These are phyloP conservation scores for Nicotiana benthamiana DNA, from an alignment of 257 asterid genomes.

Conservation along the genomic window DNA sequence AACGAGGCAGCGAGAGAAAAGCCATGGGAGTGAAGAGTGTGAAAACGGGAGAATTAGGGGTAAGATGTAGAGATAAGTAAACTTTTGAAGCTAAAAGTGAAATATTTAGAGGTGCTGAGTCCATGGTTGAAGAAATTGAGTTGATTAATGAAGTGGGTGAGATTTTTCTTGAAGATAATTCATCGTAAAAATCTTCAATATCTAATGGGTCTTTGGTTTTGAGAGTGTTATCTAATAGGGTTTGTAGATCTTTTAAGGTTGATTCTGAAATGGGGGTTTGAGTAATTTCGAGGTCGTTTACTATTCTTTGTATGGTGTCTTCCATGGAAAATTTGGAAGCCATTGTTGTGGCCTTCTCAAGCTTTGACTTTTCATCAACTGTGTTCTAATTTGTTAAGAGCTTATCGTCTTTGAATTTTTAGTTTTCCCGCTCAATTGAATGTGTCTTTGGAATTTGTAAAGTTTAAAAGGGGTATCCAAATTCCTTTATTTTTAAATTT, in stretches of 20 bases:
- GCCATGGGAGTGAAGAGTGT: constrained; percentile 85
- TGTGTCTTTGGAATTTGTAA: too few species aligned
- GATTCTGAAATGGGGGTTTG: constrained; percentile 38
- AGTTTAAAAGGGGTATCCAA: too few species aligned
- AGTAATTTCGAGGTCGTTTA: constrained; percentile 39
- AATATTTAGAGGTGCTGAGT: constrained; percentile 35
- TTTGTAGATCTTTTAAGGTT: constrained; percentile 43
- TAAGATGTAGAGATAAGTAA: constrained; percentile 53
- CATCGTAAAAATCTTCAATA: constrained; percentile 42
- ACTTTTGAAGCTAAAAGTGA: constrained; percentile 66
- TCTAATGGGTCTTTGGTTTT: constrained; percentile 46
- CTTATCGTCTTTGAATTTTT: too few species aligned
- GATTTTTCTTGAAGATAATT: constrained; percentile 56
- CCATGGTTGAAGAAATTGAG: constrained; percentile 62
- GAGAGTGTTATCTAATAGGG: constrained; percentile 49
- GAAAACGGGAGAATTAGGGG: constrained; percentile 87
- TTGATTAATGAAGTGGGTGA: constrained; percentile 29
- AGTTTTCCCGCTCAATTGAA: too few species aligned
- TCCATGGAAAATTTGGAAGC: constrained; percentile 44
- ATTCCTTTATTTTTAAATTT: too few species aligned
- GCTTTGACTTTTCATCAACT: too few species aligned
- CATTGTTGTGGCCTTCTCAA: neutral
- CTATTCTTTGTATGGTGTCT: constrained; percentile 43
- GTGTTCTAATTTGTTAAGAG: too few species aligned
- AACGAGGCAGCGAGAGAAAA: constrained; percentile 63